phyloP scores from a whole-genome alignment of 768 basidiomycete species.

The Pulveroboletus sp. region DNA sequence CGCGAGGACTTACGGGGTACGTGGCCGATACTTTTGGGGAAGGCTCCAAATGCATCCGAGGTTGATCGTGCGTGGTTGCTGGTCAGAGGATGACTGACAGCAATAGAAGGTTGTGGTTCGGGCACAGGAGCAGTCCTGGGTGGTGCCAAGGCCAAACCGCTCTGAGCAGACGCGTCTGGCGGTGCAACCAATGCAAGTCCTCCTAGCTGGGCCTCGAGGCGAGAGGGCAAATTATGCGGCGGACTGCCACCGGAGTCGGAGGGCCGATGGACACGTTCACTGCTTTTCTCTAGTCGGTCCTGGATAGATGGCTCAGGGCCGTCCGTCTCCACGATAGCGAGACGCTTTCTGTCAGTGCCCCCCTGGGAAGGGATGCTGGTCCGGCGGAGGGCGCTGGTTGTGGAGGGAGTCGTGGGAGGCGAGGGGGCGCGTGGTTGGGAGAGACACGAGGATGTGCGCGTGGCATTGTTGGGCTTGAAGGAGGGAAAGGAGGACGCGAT shows the following conservation, averaged over 20 bases:
- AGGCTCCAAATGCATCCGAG: slow-evolving; percentile 39
- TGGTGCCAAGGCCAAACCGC: slow-evolving; percentile 51
- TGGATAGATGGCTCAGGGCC: slow-evolving; percentile 21
- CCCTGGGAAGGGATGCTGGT: slow-evolving; percentile 54
- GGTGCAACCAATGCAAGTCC: slow-evolving; percentile 69
- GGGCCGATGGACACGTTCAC: slow-evolving; percentile 9
- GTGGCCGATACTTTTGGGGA: slow-evolving; percentile 32
- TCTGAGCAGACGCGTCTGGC: slow-evolving; percentile 56
- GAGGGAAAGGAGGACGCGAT: slow-evolving; percentile 26
- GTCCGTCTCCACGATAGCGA: slow-evolving; percentile 65
- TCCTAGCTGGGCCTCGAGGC: slow-evolving; percentile 32
- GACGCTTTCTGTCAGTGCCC: slow-evolving; percentile 57
- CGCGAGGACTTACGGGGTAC: slow-evolving; percentile 42
- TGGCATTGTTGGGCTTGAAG: slow-evolving; percentile 37
- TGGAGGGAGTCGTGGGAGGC: slow-evolving; percentile 26
- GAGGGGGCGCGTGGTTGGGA: slow-evolving; percentile 17
- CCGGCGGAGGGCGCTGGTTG: slow-evolving; percentile 36
- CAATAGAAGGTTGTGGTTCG: slow-evolving; percentile 17
- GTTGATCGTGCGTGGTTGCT: slow-evolving; percentile 41
- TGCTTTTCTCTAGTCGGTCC: slow-evolving; percentile 23
- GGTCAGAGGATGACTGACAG: slow-evolving; percentile 1
- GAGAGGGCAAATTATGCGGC: slow-evolving; percentile 32
- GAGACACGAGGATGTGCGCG: slow-evolving; percentile 17
- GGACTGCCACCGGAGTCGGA: slow-evolving; percentile 27
- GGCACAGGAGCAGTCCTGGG: slow-evolving; percentile 45